Base-by-base conservation (phyloP, 208 protist genomes). In the Histomonas meleagridis region DNA sequence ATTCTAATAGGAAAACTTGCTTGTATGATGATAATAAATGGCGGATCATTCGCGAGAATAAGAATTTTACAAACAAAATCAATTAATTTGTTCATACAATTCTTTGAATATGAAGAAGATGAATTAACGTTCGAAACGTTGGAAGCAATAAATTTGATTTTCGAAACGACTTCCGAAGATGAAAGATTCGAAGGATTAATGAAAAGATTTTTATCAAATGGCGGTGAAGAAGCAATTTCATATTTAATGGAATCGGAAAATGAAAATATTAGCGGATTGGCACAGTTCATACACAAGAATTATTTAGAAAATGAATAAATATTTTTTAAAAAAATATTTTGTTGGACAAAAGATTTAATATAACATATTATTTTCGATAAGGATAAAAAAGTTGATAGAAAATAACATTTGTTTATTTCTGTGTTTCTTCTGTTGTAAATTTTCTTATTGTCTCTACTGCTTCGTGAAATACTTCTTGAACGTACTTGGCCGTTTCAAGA, bases 401-500 rank as follows among this genome's bases (percentile, higher is more conserved):
- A n/a, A n/a, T n/a, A n/a, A n/a, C n/a, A n/a, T n/a, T n/a, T n/a
- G n/a, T n/a, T n/a, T n/a, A n/a, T n/a, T n/a, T n/a, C n/a, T n/a
- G n/a, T n/a, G n/a, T n/a, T n/a, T n/a, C n/a, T n/a, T n/a, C n/a
- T n/a, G n/a, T n/a, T n/a, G n/a, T n/a, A n/a, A n/a, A n/a, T n/a
- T n/a, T n/a, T n/a, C n/a, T n/a, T n/a, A n/a, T n/a, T n/a, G 32
- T 72, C 18, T 40, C 40, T 12, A 72, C 40, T 43, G 76, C 76
- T n/a, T 86, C 0, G 7, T 46, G 43, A 21, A 86, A 86, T 7
- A 46, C 23, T n/a, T n/a, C 76, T 51, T n/a, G 10, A 57, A 86
- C 76, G 26, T 86, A 86, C 55, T 86, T 86, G 26, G 76, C 76
- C n/a, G 76, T 86, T 86, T 86, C 76, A 26, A 86, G 12, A 35